Evolutionary conservation across 164 flowering plant genomes (phyloP).

Genomic region (Amborella trichopoda): DNA sequence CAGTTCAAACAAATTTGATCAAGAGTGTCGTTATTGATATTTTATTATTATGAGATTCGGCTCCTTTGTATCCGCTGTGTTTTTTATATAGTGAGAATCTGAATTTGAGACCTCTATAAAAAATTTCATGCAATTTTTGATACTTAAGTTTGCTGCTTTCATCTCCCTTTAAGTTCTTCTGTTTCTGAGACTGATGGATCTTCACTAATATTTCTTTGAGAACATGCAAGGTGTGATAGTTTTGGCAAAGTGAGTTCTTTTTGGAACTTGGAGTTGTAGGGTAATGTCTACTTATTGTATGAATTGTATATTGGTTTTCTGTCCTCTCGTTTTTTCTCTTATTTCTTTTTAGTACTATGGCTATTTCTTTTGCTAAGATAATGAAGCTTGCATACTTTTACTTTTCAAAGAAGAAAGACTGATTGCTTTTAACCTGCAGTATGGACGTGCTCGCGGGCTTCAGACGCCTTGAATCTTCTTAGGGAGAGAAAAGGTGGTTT

Average conservation of each 20-base stretch:
- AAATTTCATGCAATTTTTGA: background rate
- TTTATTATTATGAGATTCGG: background rate
- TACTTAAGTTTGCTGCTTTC: background rate
- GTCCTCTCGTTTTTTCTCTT: background rate
- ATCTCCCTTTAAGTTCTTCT: background rate
- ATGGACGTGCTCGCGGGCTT: constrained; percentile 20
- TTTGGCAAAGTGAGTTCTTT: background rate
- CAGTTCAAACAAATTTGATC: too few species aligned
- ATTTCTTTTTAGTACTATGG: background rate
- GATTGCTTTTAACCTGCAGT: constrained; percentile 9
- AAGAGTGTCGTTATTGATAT: background rate
- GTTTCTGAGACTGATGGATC: background rate
- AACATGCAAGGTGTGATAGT: background rate
- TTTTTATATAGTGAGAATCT: background rate
- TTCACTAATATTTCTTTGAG: background rate
- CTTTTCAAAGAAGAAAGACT: too few species aligned
- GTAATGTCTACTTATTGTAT: background rate
- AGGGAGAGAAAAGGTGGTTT: constrained; percentile 19
- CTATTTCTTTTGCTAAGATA: background rate
- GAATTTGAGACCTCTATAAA: background rate
- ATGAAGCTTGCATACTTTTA: too few species aligned
- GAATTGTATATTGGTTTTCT: background rate
- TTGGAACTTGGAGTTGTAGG: background rate
- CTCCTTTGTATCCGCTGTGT: background rate
- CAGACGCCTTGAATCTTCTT: constrained; percentile 17